Evolutionary conservation across 202 grass and related monocot genomes (phyloP).

Genomic region (Elaeis oleifera): DNA sequence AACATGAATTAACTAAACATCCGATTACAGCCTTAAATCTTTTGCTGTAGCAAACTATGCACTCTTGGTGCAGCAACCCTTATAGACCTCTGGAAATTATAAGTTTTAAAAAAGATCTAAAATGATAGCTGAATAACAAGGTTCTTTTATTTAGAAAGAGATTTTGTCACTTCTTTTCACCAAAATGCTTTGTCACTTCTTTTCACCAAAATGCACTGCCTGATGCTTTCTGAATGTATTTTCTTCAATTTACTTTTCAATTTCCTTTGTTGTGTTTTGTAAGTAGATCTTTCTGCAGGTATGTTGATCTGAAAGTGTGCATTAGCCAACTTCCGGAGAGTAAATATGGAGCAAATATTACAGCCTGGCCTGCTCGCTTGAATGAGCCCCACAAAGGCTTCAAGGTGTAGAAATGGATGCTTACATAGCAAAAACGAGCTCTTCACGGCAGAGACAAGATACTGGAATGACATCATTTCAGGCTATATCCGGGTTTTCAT

Average conservation of each 20-base stretch:
- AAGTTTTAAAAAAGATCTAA: too few species aligned
- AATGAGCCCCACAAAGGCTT: slow-evolving; percentile 29
- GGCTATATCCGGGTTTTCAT: slow-evolving; percentile 27
- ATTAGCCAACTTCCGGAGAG: slow-evolving; percentile 35
- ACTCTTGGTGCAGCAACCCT: too few species aligned
- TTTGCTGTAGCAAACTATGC: too few species aligned
- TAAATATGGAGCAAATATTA: slow-evolving; percentile 32
- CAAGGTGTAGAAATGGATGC: slow-evolving; percentile 49
- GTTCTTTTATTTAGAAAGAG: not conserved
- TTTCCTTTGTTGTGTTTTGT: not conserved
- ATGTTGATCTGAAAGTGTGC: slow-evolving; percentile 32
- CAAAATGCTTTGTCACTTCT: not conserved
- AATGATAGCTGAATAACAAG: too few species aligned
- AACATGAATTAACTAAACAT: too few species aligned
- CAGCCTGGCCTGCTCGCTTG: slow-evolving; percentile 36
- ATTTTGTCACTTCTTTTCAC: not conserved
- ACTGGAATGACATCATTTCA: slow-evolving; percentile 39
- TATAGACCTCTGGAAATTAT: too few species aligned
- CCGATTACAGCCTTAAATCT: too few species aligned
- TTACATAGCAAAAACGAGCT: slow-evolving; percentile 33
- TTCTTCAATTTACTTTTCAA: not conserved
- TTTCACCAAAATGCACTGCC: not conserved
- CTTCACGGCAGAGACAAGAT: slow-evolving; percentile 28
- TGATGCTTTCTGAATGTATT: slow-evolving; percentile 1
- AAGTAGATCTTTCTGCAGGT: slow-evolving; percentile 16